phyloP scores from a whole-genome alignment of 306 rosid species.

The Citrullus amarus region DNA sequence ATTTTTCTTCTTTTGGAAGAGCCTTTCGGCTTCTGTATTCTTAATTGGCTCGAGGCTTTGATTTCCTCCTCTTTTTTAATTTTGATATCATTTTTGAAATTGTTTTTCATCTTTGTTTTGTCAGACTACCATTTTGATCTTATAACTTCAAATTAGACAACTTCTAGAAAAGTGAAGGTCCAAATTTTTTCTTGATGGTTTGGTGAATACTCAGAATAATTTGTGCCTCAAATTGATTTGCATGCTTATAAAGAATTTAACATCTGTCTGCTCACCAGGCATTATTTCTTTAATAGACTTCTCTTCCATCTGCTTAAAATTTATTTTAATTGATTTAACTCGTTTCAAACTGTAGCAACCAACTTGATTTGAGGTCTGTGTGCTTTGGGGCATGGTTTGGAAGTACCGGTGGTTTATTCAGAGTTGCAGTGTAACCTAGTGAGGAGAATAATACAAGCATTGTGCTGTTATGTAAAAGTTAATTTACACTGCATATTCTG shows the following conservation, averaged over 20 bases:
- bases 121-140: not conserved
- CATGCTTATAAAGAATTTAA: not conserved
- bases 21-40: not conserved
- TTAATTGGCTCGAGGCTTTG: not conserved
- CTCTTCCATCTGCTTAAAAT: not conserved
- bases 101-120: not conserved
- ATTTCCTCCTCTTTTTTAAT: not conserved
- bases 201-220: not conserved
- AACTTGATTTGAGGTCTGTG: not conserved
- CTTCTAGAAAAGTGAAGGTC: not conserved
- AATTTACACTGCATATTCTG: not conserved
- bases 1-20: not conserved
- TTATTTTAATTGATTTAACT: not conserved
- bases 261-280: not conserved
- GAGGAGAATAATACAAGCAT: not conserved
- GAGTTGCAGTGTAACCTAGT: slow-evolving; percentile 6
- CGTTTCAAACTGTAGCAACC: not conserved
- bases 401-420: not conserved
- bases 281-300: not conserved
- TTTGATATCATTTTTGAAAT: not conserved
- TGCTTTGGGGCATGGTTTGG: not conserved
- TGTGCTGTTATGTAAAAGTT: slow-evolving; percentile 17
- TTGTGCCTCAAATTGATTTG: not conserved
- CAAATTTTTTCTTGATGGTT: not conserved
- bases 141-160: not conserved